Percentiles rank a stretch among this genome's conserved stretches.
These are phyloP conservation scores for Clarireedia paspali DNA, from an alignment of 2,329 filamentous ascomycete genomes.

Conservation along the genomic window DNA sequence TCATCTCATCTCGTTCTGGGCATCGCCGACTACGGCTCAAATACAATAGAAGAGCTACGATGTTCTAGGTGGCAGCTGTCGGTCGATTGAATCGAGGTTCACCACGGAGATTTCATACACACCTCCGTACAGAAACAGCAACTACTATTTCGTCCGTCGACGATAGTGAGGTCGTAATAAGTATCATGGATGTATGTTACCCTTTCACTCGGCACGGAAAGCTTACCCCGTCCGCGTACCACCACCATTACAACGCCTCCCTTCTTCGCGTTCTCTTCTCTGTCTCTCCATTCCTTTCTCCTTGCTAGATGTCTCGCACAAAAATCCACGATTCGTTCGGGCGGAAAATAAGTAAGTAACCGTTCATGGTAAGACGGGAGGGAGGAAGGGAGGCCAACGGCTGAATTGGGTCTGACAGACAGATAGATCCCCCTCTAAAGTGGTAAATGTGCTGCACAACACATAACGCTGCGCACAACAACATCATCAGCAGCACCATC, in stretches of 20 bases:
- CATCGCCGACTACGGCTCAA: too few relatives aligned
- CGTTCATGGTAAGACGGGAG: neutral
- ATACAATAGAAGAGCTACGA: too few relatives aligned
- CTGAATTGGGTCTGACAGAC: neutral
- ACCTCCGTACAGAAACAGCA: neutral
- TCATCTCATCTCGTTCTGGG: too few relatives aligned
- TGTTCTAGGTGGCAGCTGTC: too few relatives aligned
- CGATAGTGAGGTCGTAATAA: neutral
- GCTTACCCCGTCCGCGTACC: neutral
- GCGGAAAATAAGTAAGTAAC: neutral
- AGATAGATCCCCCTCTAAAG: neutral
- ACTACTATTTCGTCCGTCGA: neutral
- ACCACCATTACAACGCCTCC: neutral
- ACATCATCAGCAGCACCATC: neutral
- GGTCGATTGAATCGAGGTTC: too few relatives aligned
- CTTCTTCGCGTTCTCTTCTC: neutral
- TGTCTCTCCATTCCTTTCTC: too few relatives aligned
- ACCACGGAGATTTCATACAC: neutral
- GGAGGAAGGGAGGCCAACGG: neutral
- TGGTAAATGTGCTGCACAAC: neutral
- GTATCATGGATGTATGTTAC: neutral
- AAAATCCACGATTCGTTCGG: conserved; percentile 1
- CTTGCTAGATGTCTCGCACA: conserved; percentile 3
- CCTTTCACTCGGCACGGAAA: neutral
- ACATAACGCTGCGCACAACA: neutral